Evolutionary conservation across 768 basidiomycete genomes (phyloP), one percentile per base, ranked within the genome.

Genomic region (Tubosaeta brunneosetosa): DNA sequence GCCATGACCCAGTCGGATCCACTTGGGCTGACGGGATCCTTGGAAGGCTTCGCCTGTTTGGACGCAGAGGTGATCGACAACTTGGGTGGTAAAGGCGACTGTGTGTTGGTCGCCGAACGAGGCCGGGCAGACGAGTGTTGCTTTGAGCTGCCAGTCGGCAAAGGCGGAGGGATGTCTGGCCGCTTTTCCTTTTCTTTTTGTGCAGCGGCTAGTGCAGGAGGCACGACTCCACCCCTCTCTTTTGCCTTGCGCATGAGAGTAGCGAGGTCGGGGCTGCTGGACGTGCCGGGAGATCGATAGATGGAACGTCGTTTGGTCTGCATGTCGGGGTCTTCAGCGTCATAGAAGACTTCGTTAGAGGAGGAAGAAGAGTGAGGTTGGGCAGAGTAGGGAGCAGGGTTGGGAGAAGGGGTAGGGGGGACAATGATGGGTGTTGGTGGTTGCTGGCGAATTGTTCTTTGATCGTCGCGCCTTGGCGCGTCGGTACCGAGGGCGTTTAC

Each of bases 261-360:
- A 4, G 91, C 91, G 19, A 97, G 77, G 70, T 97, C 94, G 26
- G 94, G 94, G 64, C 88, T 92, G 61, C 88, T 91, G 32, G 92
- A 88, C 8, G 91, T 94, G 40, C 92, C 94, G 11, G 88, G 79
- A 17, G 89, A 86, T 52, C 94, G 79, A 67, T 93, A 94, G 74
- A 97, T 82, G 56, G 88, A 90, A 46, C 91, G 81, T 42, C 91
- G 80, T 67, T 88, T 88, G 8, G 80, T 82, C 61, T 86, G 83
- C 62, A 81, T 77, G 60, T 86, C 86, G 10, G 69, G 61, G 65
- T 87, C 84, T 55, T 86, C 83, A 33, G 79, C 75, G 68, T 88
- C 86, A 68, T 77, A 78, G 63, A 79, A 80, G 42, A 85, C 63
- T 53, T 85, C 84, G 61, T 77, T 73, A 26, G 79, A 78, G 37